Percentiles rank a stretch among this genome's conserved stretches.
Evolutionary conservation across 2,329 filamentous ascomycete genomes (phyloP).

Genomic region (Colletotrichum abscissum): DNA sequence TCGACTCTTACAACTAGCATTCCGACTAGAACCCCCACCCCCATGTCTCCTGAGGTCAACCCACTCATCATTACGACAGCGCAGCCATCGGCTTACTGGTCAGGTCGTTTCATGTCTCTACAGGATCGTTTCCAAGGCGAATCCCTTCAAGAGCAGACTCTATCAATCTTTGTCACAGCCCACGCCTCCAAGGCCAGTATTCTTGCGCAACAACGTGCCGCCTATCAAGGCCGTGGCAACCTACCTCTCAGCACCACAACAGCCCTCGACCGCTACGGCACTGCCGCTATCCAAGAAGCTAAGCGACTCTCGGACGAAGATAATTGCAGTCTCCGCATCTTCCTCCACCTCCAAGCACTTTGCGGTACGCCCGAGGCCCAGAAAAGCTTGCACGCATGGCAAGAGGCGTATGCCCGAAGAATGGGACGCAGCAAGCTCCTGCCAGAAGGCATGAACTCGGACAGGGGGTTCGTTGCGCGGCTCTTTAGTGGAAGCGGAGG

Average conservation of each 20-base stretch:
- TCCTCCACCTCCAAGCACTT: constrained; percentile 56
- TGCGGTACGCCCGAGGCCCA: constrained; percentile 61
- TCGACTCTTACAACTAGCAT: constrained; percentile 21
- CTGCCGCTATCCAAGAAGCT: constrained; percentile 6
- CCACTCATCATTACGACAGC: constrained; percentile 49
- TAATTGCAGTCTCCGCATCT: constrained; percentile 44
- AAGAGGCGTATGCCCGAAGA: constrained; percentile 59
- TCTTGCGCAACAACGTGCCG: constrained; percentile 6
- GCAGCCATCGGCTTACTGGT: constrained; percentile 68
- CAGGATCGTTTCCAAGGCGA: constrained; percentile 63
- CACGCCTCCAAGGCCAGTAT: constrained; percentile 21
- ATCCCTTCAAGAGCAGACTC: constrained; percentile 28
- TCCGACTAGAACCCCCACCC: constrained; percentile 23
- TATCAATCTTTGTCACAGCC: constrained; percentile 14
- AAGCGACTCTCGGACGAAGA: constrained; percentile 29
- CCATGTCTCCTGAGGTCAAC: constrained; percentile 4
- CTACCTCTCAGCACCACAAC: constrained; percentile 33
- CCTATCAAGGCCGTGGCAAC: constrained; percentile 22
- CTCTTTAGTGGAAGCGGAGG: constrained; percentile 32
- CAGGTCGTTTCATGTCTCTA: constrained; percentile 68
- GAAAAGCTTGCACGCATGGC: constrained; percentile 60
- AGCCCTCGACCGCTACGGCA: constrained; percentile 21
- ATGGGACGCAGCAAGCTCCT: constrained; percentile 51
- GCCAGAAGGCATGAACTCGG: constrained; percentile 46
- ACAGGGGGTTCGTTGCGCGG: constrained; percentile 27